Evolutionary conservation across 495 filamentous ascomycete genomes (phyloP), one percentile per base, ranked within the genome.

Genomic region (Xylaria palmicola): DNA sequence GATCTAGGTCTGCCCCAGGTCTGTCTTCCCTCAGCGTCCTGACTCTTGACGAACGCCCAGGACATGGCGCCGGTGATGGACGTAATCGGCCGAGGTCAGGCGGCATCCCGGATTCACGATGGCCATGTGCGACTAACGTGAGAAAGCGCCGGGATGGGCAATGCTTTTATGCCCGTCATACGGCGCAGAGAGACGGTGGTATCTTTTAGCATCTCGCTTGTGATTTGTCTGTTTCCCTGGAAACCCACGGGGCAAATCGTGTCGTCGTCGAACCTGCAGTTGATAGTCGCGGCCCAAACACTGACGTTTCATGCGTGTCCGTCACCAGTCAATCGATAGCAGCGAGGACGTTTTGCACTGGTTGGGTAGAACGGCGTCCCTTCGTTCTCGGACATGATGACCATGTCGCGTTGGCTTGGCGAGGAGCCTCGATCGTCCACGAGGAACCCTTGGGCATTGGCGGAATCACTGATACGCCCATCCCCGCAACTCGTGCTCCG

Each of bases 241-340:
- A 82, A 85, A 66, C 86, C 84, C 4, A 83, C 70, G 1, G 84
- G 84, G 26, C 81, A 83, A 58, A 86, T 85, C 0, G 81, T 82
- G 50, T 85, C 81, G 50, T 85, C 81, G 52, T 84, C 81, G 56
- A 81, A 79, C 26, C 81, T 79, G 47, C 59, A 37, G 15, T 60
- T 55, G 48, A 74, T 68, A 65, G 64, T 43, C 48, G 7, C 37
- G 17, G 13, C 4, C 26, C 30, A 6, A 8, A 19, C n/a, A 10
- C 3, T 5, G 24, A 36, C 10, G 34, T 32, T n/a, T 50, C 13
- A 60, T 63, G 62, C 20, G 4, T 52, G 36, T 24, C 1, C 4
- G 5, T 10, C 29, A 52, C 75, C 2, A 87, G 74, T 83, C 83
- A 87, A 17, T 83, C 70, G 62, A 86, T 82, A 1, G 83, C 75